Base-by-base conservation (phyloP, 139 green algal genomes). In the Spirogloea muscicola region DNA sequence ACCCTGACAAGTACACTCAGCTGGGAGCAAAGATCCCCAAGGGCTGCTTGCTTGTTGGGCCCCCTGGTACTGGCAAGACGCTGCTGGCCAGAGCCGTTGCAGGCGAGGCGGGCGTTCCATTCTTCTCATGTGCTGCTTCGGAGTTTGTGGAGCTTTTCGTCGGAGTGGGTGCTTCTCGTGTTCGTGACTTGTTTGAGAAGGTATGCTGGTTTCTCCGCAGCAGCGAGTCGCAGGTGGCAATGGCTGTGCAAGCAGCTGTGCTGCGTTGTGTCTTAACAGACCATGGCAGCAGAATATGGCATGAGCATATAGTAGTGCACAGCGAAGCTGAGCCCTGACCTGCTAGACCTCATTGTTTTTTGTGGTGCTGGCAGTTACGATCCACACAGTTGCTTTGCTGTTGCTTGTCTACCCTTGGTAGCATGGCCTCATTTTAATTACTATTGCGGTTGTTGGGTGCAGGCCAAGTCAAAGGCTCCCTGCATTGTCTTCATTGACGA, bases 401-500 rank as follows among this genome's bases (percentile, higher is more conserved):
- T n/a, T n/a, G n/a, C n/a, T n/a, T n/a, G n/a, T n/a, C n/a, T n/a
- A n/a, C n/a, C n/a, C n/a, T n/a, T n/a, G n/a, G n/a, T n/a, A n/a
- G n/a, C n/a, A n/a, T n/a, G n/a, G n/a, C n/a, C n/a, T n/a, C n/a
- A n/a, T n/a, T n/a, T n/a, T n/a, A n/a, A n/a, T n/a, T n/a, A n/a
- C n/a, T n/a, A n/a, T n/a, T n/a, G n/a, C n/a, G n/a, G n/a, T n/a
- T n/a, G n/a, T n/a, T n/a, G n/a, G 16, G 25, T 76, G 55, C 68
- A 76, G 68, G 90, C 90, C 73, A 95, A 95, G 84, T 70, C 85
- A 44, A 95, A 95, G 86, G 94, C 94, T 0, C 94, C 94, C 33
- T 99, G 94, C 91, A 96, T 99, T 80, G 86, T 99, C 61, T 99
- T 99, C 86, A 95, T 98, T 38, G 94, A 99, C 86, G 94, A 99